These are phyloP conservation scores for Sordariomycetes sp. DNA, from an alignment of 2,329 filamentous ascomycete species.

Conservation along the genomic window DNA sequence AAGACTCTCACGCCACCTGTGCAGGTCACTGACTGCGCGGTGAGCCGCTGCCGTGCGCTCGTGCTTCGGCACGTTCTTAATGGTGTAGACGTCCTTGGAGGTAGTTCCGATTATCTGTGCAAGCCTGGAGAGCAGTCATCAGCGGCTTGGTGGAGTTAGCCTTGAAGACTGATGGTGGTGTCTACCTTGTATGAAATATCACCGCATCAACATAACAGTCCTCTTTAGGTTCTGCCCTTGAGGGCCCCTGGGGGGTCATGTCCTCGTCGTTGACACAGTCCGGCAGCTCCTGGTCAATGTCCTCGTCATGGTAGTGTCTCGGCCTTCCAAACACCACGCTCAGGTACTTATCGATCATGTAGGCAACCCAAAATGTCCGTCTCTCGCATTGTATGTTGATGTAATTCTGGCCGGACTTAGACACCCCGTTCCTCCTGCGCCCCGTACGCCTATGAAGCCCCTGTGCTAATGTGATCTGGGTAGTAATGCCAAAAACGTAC, in stretches of 20 bases:
- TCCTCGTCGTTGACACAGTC: conserved; percentile 41
- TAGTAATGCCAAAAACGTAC: conserved; percentile 43
- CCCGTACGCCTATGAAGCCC: conserved; percentile 17
- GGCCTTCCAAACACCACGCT: conserved; percentile 50
- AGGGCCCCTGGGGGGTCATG: conserved; percentile 28
- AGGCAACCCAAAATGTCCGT: conserved; percentile 48
- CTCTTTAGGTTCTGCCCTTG: conserved; percentile 7
- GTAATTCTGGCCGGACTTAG: conserved; percentile 13
- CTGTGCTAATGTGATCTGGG: conserved; percentile 34
- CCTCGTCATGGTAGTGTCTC: conserved; percentile 45
- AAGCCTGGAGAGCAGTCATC: conserved; percentile 13
- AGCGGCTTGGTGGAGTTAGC: not conserved
- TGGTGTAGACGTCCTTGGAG: conserved; percentile 24
- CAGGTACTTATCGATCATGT: conserved; percentile 49
- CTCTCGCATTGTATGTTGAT: conserved; percentile 37
- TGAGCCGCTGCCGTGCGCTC: conserved; percentile 23
- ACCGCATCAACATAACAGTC: conserved; percentile 37
- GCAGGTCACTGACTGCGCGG: conserved; percentile 21
- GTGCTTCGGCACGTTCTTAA: conserved; percentile 18
- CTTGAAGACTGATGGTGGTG: not conserved
- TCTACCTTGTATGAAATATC: conserved; percentile 27
- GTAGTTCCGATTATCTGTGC: conserved; percentile 23
- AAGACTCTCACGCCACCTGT: conserved; percentile 23
- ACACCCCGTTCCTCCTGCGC: not conserved
- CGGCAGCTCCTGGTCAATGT: conserved; percentile 49